Evolutionary conservation across 73 alveolate species (phyloP).

Genomic region (Uronychia binucleata): DNA sequence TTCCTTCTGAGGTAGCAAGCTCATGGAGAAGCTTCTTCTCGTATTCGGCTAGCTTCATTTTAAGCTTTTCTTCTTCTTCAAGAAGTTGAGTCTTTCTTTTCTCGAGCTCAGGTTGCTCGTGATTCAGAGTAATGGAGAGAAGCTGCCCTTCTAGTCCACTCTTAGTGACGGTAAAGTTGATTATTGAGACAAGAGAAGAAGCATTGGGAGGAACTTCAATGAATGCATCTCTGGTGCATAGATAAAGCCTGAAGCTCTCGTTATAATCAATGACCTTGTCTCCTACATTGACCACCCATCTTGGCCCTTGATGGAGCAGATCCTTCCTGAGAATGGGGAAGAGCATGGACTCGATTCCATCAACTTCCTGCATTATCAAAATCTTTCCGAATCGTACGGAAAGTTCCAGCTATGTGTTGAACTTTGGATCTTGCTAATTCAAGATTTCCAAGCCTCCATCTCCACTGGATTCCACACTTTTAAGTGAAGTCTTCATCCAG

Average conservation of each 20-base stretch:
- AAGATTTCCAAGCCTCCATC: conserved; percentile 74
- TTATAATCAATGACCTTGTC: conserved; percentile 98
- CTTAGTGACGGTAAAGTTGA: conserved; percentile 99
- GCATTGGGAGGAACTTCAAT: conserved; percentile 98
- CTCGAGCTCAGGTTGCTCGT: conserved; percentile 99
- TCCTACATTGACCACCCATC: conserved; percentile 97
- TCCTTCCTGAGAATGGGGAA: conserved; percentile 99
- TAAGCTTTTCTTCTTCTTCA: conserved; percentile 98
- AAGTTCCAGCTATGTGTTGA: conserved; percentile 95
- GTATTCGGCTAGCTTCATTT: conserved; percentile 93
- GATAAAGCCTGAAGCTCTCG: conserved; percentile 94
- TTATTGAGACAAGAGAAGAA: conserved; percentile 88
- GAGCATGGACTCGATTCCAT: conserved; percentile 96
- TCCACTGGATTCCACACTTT: conserved; percentile 52
- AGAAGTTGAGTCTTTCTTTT: conserved; percentile 95
- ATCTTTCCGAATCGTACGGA: conserved; percentile 98
- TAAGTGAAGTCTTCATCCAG: conserved; percentile 93
- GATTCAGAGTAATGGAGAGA: conserved; percentile 97
- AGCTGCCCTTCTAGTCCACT: conserved; percentile 99
- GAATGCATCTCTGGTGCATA: conserved; percentile 97
- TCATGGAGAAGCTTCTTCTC: conserved; percentile 98
- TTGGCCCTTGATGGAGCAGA: conserved; percentile 98
- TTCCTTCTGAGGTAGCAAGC: conserved; percentile 98
- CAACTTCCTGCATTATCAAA: conserved; percentile 96
- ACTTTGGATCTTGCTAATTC: conserved; percentile 94